Conservation (phyloP, 305 asterid species). For the Fraxinus angustifolia region DNA sequence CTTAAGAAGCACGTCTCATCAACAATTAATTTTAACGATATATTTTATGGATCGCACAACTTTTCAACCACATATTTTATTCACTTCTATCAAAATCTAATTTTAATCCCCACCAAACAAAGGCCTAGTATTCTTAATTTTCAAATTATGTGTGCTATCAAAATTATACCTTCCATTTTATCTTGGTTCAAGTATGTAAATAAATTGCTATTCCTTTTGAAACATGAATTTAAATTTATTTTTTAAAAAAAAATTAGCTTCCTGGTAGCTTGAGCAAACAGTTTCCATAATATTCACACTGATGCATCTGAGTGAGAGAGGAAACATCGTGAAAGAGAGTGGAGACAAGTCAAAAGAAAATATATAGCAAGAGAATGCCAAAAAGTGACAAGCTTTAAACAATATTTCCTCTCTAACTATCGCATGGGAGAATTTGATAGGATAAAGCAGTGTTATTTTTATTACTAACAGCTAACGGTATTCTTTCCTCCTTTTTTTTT, state of each 20-base stretch:
- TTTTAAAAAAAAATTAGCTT: background rate
- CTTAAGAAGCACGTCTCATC: background rate
- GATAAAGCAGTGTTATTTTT: background rate
- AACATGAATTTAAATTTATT: background rate
- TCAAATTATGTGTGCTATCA: background rate
- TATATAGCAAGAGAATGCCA: background rate
- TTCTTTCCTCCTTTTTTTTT: background rate
- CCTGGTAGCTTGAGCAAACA: background rate
- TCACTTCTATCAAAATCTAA: background rate
- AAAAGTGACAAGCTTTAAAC: background rate
- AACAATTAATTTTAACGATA: too few species aligned
- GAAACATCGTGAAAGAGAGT: background rate
- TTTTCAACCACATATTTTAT: background rate
- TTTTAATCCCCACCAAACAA: too few species aligned
- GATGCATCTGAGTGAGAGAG: too few species aligned
- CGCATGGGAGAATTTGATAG: background rate
- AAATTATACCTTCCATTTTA: background rate
- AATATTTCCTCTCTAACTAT: background rate
- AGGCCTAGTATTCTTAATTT: background rate
- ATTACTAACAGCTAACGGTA: background rate
- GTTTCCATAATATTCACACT: background rate
- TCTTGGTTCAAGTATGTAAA: background rate
- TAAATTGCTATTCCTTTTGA: background rate
- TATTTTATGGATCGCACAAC: too few species aligned
- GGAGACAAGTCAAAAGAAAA: background rate